A percentile compares a stretch with the other conserved stretches of the same genome.
phyloP scores from a whole-genome alignment of 352 stramenopile genomes.

The Pythium chondricola region DNA sequence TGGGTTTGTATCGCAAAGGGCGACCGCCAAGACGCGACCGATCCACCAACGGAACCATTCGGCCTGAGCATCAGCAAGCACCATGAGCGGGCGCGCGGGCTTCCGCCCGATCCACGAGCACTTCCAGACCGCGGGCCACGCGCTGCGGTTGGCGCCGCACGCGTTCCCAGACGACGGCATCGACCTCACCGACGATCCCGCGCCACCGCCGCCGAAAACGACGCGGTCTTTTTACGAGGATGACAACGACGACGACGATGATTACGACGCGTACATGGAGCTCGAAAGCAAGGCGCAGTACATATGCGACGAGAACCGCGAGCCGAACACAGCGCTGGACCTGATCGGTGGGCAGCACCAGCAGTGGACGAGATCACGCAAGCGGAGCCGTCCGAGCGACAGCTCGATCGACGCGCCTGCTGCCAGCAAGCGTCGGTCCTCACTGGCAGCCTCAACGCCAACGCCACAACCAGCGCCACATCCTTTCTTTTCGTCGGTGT shows the following conservation, averaged over 20 bases:
- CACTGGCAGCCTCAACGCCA: neutral
- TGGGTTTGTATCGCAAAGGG: neutral
- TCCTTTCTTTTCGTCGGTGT: slow-evolving; percentile 6
- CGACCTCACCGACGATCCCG: slow-evolving; percentile 48
- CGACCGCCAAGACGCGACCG: neutral
- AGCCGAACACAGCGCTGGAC: slow-evolving; percentile 49
- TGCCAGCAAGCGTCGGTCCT: neutral
- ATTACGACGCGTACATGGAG: slow-evolving; percentile 1
- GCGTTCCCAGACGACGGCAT: slow-evolving; percentile 9
- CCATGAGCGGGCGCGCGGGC: slow-evolving; percentile 8
- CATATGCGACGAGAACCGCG: slow-evolving; percentile 28
- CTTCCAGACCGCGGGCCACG: slow-evolving; percentile 33
- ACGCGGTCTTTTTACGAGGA: slow-evolving; percentile 43
- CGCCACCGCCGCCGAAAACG: slow-evolving; percentile 3
- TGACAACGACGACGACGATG: slow-evolving; percentile 28
- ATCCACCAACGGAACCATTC: neutral
- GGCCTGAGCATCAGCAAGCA: neutral
- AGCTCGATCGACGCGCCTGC: neutral
- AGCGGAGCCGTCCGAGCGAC: slow-evolving; percentile 5
- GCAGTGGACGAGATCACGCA: slow-evolving; percentile 3
- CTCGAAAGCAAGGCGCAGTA: neutral
- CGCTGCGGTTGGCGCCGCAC: slow-evolving; percentile 3
- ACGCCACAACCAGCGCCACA: neutral
- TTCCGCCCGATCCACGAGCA: slow-evolving; percentile 56
- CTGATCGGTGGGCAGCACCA: slow-evolving; percentile 27